Evolutionary conservation across 2,329 filamentous ascomycete genomes (phyloP), one percentile per base, ranked within the genome.

Genomic region (Delphinella strobiligena): DNA sequence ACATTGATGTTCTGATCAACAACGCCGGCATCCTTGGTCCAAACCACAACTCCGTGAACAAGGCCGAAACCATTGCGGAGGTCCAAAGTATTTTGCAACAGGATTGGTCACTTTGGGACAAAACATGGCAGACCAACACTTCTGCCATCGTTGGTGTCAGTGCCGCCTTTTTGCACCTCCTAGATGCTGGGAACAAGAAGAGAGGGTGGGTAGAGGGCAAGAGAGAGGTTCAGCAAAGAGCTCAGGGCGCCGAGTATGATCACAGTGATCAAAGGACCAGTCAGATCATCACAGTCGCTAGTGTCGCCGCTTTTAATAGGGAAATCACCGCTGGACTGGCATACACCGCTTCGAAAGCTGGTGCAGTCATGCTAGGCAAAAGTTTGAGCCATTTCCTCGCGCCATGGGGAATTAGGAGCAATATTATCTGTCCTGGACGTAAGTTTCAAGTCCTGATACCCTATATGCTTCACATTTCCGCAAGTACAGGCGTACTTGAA

Each of bases 1-100:
- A 68, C 46, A 62, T 74, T 41, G 68, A 74, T 48, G 60, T 73
- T 17, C 55, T 73, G 1, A 60, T 73, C 49, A 52, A 54, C 30
- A 49, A 56, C 36, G 49, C 54, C 15, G 45, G 45, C 27, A 31
- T 47, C 22, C 19, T 53, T 4, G 65, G 69, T 0, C 68, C 69
- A 0, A 51, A 61, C 37, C 62, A 59, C 27, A 55, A 47, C 4
- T 56, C 57, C 29, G 54, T 67, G 19, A 59, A 63, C 51, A 52
- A 59, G 37, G 63, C 64, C n/a, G 50, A 58, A 24, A 56, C 54
- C n/a, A 62, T 73, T 14, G 42, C 55, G 1, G 54, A 68, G 10
- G 44, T 74, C 17, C 58, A 61, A 7, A 58, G 67, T 2, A 50
- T 55, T 16, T 56, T 71, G 44, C 49, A 60, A 5, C 48, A 47